Percentiles rank a stretch among this genome's conserved stretches.
Conservation (phyloP, 2,329 filamentous ascomycete species). For the Fusarium algeriense region DNA sequence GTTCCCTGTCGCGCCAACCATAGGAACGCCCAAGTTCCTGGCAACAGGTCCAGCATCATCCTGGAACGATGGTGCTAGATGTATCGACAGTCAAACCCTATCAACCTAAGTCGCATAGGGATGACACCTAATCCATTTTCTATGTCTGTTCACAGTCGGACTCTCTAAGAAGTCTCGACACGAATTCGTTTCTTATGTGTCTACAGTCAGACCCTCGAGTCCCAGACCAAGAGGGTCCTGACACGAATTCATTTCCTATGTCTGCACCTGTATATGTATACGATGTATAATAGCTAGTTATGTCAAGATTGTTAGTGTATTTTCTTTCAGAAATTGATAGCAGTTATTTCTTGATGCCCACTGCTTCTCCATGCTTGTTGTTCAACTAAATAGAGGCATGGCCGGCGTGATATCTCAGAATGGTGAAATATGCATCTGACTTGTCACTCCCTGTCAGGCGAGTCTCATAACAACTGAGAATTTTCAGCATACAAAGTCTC, state of each 20-base stretch:
- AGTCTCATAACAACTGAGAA: too few relatives aligned
- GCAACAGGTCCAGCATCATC: constrained; percentile 25
- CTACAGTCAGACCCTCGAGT: neutral
- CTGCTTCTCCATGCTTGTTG: too few relatives aligned
- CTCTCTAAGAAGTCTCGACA: neutral
- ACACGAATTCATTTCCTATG: constrained; percentile 24
- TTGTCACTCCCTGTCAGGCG: too few relatives aligned
- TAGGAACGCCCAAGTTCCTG: constrained; percentile 25
- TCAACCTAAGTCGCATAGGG: neutral
- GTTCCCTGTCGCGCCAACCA: constrained; percentile 36
- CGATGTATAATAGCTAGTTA: constrained; percentile 21
- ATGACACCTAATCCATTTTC: constrained; percentile 10
- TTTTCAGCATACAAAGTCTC: too few relatives aligned
- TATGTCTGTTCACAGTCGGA: constrained; percentile 22
- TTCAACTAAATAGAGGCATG: too few relatives aligned
- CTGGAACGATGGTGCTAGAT: constrained; percentile 39
- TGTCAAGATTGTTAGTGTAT: neutral
- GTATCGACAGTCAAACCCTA: constrained; percentile 37
- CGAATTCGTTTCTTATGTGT: constrained; percentile 17
- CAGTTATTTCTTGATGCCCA: neutral
- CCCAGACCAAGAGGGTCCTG: neutral
- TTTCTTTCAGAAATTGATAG: constrained; percentile 17
- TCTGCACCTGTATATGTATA: constrained; percentile 2
- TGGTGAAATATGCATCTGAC: too few relatives aligned
- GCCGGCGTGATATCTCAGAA: neutral